Percentiles rank a stretch among this genome's conserved stretches.
Evolutionary conservation across 768 basidiomycete genomes (phyloP).

Genomic region (Tylopilus sp.): DNA sequence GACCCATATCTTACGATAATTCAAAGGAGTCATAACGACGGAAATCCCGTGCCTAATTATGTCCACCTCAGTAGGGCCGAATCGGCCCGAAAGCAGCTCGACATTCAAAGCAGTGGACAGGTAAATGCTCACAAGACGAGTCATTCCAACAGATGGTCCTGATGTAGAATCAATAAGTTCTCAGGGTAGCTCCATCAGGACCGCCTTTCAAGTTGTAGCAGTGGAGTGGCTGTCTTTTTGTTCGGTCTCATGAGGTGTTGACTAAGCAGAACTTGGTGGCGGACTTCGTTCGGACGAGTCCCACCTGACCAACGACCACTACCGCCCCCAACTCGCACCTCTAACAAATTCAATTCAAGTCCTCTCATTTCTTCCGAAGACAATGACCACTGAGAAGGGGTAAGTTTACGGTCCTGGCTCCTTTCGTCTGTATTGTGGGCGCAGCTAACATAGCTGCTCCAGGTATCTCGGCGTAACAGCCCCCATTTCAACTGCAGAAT

Average conservation of each 20-base stretch:
- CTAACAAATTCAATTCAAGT: slow-evolving; percentile 1
- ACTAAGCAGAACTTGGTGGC: slow-evolving; percentile 26
- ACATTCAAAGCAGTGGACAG: no score
- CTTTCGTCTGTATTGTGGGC: not conserved
- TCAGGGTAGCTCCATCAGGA: no score
- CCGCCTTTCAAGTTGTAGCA: no score
- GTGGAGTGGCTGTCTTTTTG: no score
- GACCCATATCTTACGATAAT: no score
- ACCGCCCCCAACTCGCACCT: slow-evolving; percentile 9
- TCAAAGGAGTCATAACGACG: no score
- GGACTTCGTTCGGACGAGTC: slow-evolving; percentile 2
- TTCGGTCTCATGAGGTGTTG: not conserved
- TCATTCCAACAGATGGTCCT: no score
- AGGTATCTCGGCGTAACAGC: slow-evolving; percentile 83
- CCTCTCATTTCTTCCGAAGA: slow-evolving; percentile 8
- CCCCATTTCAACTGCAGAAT: slow-evolving; percentile 76
- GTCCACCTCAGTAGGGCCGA: not conserved
- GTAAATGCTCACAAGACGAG: no score
- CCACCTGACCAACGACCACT: slow-evolving; percentile 19
- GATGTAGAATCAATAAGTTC: no score
- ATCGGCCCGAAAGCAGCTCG: not conserved
- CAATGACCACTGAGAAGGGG: slow-evolving; percentile 44
- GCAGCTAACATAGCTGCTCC: slow-evolving; percentile 13
- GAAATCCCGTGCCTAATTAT: no score
- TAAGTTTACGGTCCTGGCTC: slow-evolving; percentile 21